These are phyloP conservation scores for Russula emetica DNA, from an alignment of 768 basidiomycete genomes.

Conservation along the genomic window DNA sequence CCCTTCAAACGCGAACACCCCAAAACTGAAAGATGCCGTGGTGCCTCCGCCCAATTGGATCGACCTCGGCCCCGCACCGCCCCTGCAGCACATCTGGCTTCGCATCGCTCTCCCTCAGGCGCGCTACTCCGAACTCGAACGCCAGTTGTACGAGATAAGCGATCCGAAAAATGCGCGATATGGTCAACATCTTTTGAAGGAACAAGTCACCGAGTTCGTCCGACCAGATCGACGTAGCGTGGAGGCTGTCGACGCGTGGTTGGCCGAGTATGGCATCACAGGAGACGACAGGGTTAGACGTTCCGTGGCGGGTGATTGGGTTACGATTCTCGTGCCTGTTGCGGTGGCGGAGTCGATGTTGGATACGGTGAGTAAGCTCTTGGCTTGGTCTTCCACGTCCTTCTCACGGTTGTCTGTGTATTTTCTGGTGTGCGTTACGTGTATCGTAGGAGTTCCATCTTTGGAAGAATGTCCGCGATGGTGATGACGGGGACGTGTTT, in stretches of 20 bases:
- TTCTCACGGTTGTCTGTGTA: constrained; percentile 5
- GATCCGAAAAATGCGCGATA: constrained; percentile 31
- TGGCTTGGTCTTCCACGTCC: not conserved
- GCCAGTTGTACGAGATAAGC: constrained; percentile 29
- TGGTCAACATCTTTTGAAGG: constrained; percentile 50
- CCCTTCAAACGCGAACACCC: not conserved
- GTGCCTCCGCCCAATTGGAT: constrained; percentile 48
- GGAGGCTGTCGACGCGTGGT: constrained; percentile 56
- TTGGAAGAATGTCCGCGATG: constrained; percentile 52
- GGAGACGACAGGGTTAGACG: constrained; percentile 39
- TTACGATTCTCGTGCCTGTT: constrained; percentile 55
- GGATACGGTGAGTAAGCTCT: constrained; percentile 48
- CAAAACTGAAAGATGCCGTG: constrained; percentile 23
- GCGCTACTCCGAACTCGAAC: constrained; percentile 29
- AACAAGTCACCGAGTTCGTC: constrained; percentile 58
- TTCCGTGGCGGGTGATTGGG: constrained; percentile 68
- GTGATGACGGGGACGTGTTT: constrained; percentile 34
- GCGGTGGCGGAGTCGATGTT: constrained; percentile 63
- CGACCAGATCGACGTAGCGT: constrained; percentile 54
- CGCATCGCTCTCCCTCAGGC: constrained; percentile 35
- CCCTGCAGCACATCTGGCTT: constrained; percentile 47
- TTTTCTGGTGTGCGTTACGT: not conserved
- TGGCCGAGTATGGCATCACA: constrained; percentile 50
- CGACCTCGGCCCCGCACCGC: constrained; percentile 40
- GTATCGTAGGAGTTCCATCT: constrained; percentile 54